Evolutionary conservation across 2,329 filamentous ascomycete species (phyloP), one percentile per base, ranked within the genome.

Genomic region (Diplodia intermedia): DNA sequence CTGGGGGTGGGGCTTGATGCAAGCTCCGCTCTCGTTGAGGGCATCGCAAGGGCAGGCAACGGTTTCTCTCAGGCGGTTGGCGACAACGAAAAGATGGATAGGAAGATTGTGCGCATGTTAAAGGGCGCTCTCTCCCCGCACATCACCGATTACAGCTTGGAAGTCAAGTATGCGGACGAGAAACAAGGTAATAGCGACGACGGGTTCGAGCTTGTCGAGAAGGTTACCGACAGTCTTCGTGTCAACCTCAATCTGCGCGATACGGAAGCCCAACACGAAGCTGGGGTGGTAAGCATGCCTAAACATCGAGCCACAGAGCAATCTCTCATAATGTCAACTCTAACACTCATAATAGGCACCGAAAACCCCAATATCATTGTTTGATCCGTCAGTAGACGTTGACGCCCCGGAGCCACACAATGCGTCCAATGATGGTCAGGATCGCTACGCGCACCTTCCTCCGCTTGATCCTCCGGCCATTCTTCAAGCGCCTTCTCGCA

Each of bases 91-190:
- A 87, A 89, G 73, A 86, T 92, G 78, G 87, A 90, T 72, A 85
- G 80, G 70, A 91, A 90, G 74, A 84, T 92, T 0, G 83, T 93
- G 2, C 85, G 90, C 2, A 93, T 93, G 90, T 81, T 93, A 68
- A 91, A 91, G 74, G 90, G 86, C 0, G 87, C 89, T 0, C 77
- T 93, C 23, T 87, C 86, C 1, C 89, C 89, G 0, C 89, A 92
- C 70, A 81, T 91, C 54, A 84, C 79, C 18, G 85, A 91, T 73
- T 91, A 89, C 73, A 83, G 81, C 0, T 79, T 92, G 1, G 87
- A 90, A 72, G 79, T 92, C 69, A 85, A 87, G 66, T 91, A 90
- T 71, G 76, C 73, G 8, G 75, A 72, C 31, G 73, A 67, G 3
- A 74, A n/a, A 33, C 70, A 9, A 69, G 71, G 1, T 0, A 69